Evolutionary conservation across 257 asterid genomes (phyloP), one percentile per base, ranked within the genome.

Genomic region (Handroanthus guayacan): DNA sequence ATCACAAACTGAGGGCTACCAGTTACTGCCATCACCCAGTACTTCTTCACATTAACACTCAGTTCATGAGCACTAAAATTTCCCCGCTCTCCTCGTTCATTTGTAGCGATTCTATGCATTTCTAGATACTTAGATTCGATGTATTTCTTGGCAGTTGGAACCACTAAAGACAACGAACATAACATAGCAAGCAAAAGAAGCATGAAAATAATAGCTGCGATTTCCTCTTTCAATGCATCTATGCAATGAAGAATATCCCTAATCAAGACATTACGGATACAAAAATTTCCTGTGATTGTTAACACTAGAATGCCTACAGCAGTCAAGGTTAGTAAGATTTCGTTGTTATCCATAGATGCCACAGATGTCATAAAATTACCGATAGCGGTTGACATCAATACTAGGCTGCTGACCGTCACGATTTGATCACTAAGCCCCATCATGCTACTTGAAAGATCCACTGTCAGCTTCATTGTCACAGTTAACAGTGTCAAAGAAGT

Each of bases 1-100:
- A 84, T 72, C 57, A 84, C 78, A 52, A 81, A 81, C 36, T 79
- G 84, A 7, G 82, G 79, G 37, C 75, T 71, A 60, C 86, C 78
- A 5, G 84, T 79, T 50, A 66, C 82, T 3, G 84, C 75, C 88
- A 81, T 81, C 47, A 78, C 70, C 81, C 81, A 78, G 37, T 76
- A 79, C 63, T 57, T 79, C 48, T 17, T 75, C 31, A 82, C 71
- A 38, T n/a, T 57, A 4, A 39, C 2, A 56, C 64, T 82, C 25
- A 81, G 74, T 5, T 67, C 69, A 36, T 69, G 75, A 55, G 61
- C 6, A 0, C 62, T 31, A 37, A 62, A 47, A 0, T 58, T 73
- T n/a, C 74, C 55, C 69, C 56, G n/a, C 18, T 76, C 52, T 62
- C 75, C 9, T 51, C 54, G 6, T 54, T 72, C 17, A 57, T 45